Conservation (phyloP, 148 eudicot species). For the Selenicereus undatus region DNA sequence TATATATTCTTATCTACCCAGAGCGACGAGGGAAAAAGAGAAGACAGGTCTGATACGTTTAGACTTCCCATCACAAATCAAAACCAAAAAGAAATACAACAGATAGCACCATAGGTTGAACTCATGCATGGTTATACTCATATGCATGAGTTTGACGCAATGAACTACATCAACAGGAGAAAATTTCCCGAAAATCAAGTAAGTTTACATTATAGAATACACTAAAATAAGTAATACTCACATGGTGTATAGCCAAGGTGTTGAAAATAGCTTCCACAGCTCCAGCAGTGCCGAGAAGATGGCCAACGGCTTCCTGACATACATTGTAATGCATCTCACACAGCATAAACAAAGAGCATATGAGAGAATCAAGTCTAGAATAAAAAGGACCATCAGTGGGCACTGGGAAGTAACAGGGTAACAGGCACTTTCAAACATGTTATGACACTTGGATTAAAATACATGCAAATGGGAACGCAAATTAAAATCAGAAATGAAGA, state of each 20-base stretch:
- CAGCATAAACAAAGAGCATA: not conserved
- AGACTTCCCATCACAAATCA: not conserved
- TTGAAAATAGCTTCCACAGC: conserved; percentile 91
- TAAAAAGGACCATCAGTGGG: not conserved
- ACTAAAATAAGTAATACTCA: conserved; percentile 28
- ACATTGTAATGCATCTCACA: not conserved
- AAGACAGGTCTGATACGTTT: not conserved
- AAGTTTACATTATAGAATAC: not conserved
- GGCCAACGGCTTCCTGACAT: conserved; percentile 82
- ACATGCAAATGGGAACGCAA: not conserved
- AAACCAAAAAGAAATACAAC: not conserved
- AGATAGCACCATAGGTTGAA: not conserved
- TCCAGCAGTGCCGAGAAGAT: conserved; percentile 99
- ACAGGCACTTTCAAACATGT: too few species aligned
- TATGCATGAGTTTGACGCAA: not conserved
- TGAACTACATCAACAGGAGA: not conserved
- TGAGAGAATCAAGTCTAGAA: not conserved
- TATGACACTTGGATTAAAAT: too few species aligned
- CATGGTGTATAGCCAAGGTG: conserved; percentile 69
- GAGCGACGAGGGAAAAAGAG: not conserved
- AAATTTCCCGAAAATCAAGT: not conserved
- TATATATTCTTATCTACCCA: not conserved
- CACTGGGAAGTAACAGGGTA: too few species aligned
- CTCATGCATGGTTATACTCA: too few species aligned
- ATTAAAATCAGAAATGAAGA: not conserved